Base-by-base conservation (phyloP, 306 rosid species). In the Oemleria cerasiformis region DNA sequence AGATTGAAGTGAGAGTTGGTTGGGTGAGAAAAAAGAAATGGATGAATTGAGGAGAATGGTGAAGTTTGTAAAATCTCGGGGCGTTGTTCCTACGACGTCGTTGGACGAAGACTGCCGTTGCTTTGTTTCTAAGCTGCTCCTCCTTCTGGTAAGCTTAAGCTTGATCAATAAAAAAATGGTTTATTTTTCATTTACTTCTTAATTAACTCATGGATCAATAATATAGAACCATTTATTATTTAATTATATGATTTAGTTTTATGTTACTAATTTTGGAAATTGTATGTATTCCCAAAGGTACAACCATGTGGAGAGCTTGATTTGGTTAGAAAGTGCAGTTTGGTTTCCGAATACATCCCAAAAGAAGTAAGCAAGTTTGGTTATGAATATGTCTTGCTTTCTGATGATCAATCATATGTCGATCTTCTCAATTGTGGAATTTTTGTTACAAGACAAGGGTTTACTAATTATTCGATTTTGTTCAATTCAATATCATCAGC, bases 221-320 rank as follows among this genome's bases (percentile, higher is more conserved):
- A n/a, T n/a, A n/a, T n/a, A n/a, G n/a, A 4, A 48, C 12, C 12
- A 48, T 48, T 48, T 12, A 17, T 14, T 10, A 14, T 14, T 9
- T 56, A 6, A 9, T 23, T 10, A 20, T 0, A 3, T 16, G 43
- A 44, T 55, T 39, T 17, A 9, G n/a, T n/a, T 49, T 25, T 25
- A 25, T 25, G 30, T 25, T 25, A 1, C 30, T 25, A 25, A 73
- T 55, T 8, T 20, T 65, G 69, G 30, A 75, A 67, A 67, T 67
- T 67, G 47, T 20, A 19, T 1, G 2, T 25, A 25, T 25, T 51
- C 30, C 43, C 1, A 25, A 25, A 3, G 96, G 68, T 77, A 21
- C 80, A 90, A 86, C 98, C 94, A 8, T 83, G 88, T 74, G 92
- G 92, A 58, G 85, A 78, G 34, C 88, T 92, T 51, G 85, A 57